These are phyloP conservation scores for Metschnikowia anglica DNA, from an alignment of 805 yeast species.

Conservation along the genomic window DNA sequence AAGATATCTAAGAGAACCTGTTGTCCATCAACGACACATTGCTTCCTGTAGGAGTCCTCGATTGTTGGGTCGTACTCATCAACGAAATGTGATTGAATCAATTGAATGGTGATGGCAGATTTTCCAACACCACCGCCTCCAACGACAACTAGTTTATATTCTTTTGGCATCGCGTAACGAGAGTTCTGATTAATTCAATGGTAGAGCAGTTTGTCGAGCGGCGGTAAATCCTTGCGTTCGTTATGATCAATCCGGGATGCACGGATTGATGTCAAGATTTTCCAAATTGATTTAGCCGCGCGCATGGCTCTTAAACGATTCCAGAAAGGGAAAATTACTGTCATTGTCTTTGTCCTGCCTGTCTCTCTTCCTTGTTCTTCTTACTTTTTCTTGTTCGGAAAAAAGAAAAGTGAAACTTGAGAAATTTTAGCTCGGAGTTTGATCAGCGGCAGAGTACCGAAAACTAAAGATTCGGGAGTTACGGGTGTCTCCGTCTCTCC, in stretches of 20 bases:
- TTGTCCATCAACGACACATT: slow-evolving; percentile 77
- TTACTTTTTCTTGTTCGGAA: no score
- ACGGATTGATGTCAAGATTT: slow-evolving; percentile 5
- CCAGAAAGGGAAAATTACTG: slow-evolving; percentile 1
- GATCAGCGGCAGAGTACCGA: no score
- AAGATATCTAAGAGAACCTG: slow-evolving; percentile 67
- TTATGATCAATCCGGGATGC: slow-evolving; percentile 6
- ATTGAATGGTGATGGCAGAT: slow-evolving; percentile 91
- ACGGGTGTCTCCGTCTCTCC: background rate
- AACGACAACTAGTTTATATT: slow-evolving; percentile 90
- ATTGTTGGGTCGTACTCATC: slow-evolving; percentile 99
- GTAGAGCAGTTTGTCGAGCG: slow-evolving; percentile 4
- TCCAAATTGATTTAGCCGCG: slow-evolving; percentile 5
- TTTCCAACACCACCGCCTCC: slow-evolving; percentile 99
- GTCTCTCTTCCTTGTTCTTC: background rate
- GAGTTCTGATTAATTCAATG: background rate
- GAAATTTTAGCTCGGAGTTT: background rate
- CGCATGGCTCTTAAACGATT: slow-evolving; percentile 1
- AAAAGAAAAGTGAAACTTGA: background rate
- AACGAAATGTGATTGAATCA: slow-evolving; percentile 91
- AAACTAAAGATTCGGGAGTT: background rate
- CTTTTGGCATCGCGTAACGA: slow-evolving; percentile 47
- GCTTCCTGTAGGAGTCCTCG: slow-evolving; percentile 88
- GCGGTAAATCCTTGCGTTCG: slow-evolving; percentile 3
- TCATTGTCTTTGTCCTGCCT: slow-evolving; percentile 7